Conservation (phyloP, 2,329 filamentous ascomycete genomes). For the Pseudogymnoascus sp. region DNA sequence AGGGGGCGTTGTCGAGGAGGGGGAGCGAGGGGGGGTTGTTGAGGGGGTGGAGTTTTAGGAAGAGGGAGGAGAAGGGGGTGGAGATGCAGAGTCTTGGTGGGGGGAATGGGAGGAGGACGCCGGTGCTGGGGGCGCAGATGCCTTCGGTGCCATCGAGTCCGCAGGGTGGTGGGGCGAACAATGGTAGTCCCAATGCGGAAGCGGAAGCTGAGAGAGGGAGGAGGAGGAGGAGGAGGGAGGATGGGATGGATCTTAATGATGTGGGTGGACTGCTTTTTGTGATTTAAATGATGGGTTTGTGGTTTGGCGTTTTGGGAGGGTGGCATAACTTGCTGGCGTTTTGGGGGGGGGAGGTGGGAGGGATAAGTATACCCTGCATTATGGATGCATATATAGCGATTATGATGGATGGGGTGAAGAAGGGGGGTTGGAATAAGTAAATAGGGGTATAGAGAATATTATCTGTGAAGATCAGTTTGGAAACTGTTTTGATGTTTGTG, state of each 20-base stretch:
- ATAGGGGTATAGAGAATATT: background rate
- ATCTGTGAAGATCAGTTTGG: background rate
- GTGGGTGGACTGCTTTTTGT: background rate
- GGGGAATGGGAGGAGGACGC: background rate
- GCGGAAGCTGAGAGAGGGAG: background rate
- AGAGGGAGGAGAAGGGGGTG: background rate
- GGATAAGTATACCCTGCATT: background rate
- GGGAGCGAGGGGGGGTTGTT: background rate
- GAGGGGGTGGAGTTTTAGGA: background rate
- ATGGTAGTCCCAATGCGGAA: background rate
- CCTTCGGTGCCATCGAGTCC: background rate
- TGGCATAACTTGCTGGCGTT: background rate
- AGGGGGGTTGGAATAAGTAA: background rate
- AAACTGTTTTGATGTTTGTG: background rate
- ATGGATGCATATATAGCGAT: conserved; percentile 4
- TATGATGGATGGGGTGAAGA: background rate
- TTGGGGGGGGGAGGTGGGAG: background rate
- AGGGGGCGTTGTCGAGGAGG: background rate
- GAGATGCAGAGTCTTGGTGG: conserved; percentile 4
- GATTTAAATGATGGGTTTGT: background rate
- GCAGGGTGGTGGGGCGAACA: background rate
- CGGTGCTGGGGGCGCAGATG: background rate
- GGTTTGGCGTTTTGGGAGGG: background rate
- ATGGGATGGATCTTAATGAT: conserved; percentile 5
- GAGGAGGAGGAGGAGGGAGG: background rate